These are phyloP conservation scores for Trichoderma sp. DNA, from an alignment of 2,329 filamentous ascomycete species.

Conservation along the genomic window DNA sequence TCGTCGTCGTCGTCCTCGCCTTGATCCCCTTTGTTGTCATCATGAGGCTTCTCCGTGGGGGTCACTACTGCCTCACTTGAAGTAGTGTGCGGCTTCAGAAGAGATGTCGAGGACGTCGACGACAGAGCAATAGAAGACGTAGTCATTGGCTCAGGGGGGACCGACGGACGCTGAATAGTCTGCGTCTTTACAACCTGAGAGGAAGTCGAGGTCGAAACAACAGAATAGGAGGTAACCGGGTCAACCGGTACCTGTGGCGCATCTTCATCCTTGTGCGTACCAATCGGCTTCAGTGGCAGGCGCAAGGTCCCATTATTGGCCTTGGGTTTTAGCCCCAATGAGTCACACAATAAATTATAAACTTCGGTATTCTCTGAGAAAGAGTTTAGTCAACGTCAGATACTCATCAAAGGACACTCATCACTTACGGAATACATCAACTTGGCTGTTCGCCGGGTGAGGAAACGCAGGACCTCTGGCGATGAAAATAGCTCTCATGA, in stretches of 20 bases:
- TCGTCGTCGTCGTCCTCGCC: conserved; percentile 22
- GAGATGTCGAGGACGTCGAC: conserved; percentile 18
- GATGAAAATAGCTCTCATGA: conserved; percentile 96
- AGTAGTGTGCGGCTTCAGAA: background rate
- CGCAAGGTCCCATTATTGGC: conserved; percentile 86
- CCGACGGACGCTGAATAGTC: conserved; percentile 16
- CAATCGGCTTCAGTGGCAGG: conserved; percentile 63
- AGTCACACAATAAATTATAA: conserved; percentile 93
- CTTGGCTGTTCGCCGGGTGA: conserved; percentile 72
- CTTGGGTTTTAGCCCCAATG: conserved; percentile 66
- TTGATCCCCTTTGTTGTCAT: conserved; percentile 14
- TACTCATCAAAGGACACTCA: background rate
- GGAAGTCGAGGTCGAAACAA: background rate
- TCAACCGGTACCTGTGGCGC: conserved; percentile 52
- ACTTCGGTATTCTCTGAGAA: conserved; percentile 82
- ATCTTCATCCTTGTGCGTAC: conserved; percentile 55
- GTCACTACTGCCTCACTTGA: background rate
- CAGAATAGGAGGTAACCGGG: conserved; percentile 36
- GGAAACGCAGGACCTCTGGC: conserved; percentile 90
- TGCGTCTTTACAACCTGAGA: conserved; percentile 16
- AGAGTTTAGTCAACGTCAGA: conserved; percentile 26
- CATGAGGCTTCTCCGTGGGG: background rate
- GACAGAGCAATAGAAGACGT: conserved; percentile 2
- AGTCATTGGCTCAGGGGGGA: background rate
- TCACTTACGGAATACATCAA: conserved; percentile 77